These are phyloP conservation scores for Collybia nuda DNA, from an alignment of 768 basidiomycete species.

Conservation along the genomic window DNA sequence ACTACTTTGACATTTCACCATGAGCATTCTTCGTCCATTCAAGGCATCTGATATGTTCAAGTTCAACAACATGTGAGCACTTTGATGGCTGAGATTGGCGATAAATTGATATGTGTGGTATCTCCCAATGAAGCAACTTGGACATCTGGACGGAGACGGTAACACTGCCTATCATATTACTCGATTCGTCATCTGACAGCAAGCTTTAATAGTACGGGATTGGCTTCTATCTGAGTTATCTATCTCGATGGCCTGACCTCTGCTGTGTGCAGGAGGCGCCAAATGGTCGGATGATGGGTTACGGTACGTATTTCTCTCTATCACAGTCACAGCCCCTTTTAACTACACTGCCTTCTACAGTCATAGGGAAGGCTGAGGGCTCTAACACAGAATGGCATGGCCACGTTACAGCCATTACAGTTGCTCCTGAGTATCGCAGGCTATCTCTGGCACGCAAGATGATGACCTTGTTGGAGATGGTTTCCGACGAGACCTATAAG, in stretches of 20 bases:
- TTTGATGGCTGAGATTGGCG: too few species aligned
- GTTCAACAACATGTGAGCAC: constrained; percentile 84
- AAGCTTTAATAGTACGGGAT: constrained; percentile 67
- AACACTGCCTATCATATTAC: constrained; percentile 10
- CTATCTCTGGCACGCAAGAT: constrained; percentile 84
- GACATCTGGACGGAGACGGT: constrained; percentile 99
- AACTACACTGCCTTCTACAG: constrained; percentile 36
- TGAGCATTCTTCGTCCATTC: constrained; percentile 89
- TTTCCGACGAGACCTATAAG: constrained; percentile 78
- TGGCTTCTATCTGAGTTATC: constrained; percentile 85
- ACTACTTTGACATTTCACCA: constrained; percentile 29
- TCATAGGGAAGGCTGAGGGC: constrained; percentile 94
- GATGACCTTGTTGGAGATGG: constrained; percentile 83
- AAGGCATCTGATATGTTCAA: constrained; percentile 87
- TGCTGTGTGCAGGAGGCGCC: constrained; percentile 84
- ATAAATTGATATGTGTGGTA: too few species aligned
- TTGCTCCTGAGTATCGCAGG: constrained; percentile 91
- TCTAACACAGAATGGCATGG: constrained; percentile 78
- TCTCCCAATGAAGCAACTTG: constrained; percentile 63
- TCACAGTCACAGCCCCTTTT: background rate
- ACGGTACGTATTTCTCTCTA: constrained; percentile 60
- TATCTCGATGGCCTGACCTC: constrained; percentile 90
- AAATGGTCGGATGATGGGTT: constrained; percentile 86
- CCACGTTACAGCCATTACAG: constrained; percentile 93
- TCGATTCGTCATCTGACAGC: too few species aligned